Evolutionary conservation across 164 flowering plant species (phyloP), one percentile per base, ranked within the genome.

Genomic region (Cinnamomum micranthum): DNA sequence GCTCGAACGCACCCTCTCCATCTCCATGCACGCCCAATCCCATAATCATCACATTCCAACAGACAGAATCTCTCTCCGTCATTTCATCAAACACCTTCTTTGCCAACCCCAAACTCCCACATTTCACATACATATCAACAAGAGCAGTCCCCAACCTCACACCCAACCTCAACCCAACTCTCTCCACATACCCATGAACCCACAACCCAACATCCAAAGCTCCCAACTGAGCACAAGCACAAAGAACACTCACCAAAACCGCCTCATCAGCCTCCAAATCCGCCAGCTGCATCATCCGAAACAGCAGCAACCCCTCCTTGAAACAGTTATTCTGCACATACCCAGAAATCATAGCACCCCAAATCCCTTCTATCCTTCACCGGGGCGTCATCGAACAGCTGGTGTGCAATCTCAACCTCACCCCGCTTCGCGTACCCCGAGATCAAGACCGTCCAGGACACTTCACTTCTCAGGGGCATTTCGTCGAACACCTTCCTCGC

Each of bases 321-420:
- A 86, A 87, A 52, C 91, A 88, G 76, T 79, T 85, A 71, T 88
- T 89, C 75, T 85, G 87, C 75, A 84, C 91, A 80, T 87, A 89
- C 50, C 89, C 85, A 13, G 92, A 88, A 60, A 91, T 81, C 86
- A 91, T 86, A 14, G 90, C 82, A 71, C 92, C 92, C 92, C 93
- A 91, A 23, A 89, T 72, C 28, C 84, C 90, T 68, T 68, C 75
- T 81, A 83, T 91, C 92, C 82, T 83, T 91, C 41, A 75, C 68
- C 0, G 86, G 86, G 1, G 89, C 90, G 55, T 77, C 83, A 75
- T 89, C 90, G 82, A 89, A 89, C 13, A 86, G 27, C 71, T 79
- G 58, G 70, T 86, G 82, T 13, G 95, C 90, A 25, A 31, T 23
- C 2, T 89, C 85, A 72, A 89, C 80, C 74, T 91, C 88, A 24